Percentiles rank a stretch among this genome's conserved stretches.
These are phyloP conservation scores for Phytopythium chamaehyphon DNA, from an alignment of 352 stramenopile genomes.

Conservation along the genomic window DNA sequence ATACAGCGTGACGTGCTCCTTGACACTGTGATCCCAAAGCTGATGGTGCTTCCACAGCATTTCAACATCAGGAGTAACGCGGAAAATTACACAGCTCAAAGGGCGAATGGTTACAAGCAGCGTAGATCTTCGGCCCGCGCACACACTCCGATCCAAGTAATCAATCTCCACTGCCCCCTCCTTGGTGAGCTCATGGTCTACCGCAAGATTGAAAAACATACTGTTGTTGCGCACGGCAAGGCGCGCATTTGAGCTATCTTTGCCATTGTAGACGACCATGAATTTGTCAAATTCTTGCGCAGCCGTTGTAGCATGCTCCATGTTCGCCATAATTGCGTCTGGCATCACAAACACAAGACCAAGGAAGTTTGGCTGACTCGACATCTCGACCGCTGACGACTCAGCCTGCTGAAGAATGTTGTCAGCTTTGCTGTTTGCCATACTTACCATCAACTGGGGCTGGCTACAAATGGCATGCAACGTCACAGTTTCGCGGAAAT, in stretches of 20 bases:
- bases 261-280: constrained; percentile 74
- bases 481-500: constrained; percentile 83
- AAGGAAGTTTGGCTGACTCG: constrained; percentile 69
- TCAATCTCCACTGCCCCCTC: constrained; percentile 45
- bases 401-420: constrained; percentile 21
- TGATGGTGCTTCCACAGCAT: constrained; percentile 75
- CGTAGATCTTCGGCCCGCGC: constrained; percentile 57
- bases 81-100: constrained; percentile 49
- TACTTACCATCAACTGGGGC: constrained; percentile 70
- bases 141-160: constrained; percentile 64
- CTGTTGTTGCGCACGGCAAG: constrained; percentile 80
- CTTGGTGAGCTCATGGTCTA: constrained; percentile 41
- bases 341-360: constrained; percentile 79
- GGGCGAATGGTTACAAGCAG: constrained; percentile 70
- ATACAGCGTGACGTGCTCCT: constrained; percentile 86
- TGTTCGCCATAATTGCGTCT: constrained; percentile 50
- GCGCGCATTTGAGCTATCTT: constrained; percentile 53
- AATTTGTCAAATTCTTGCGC: constrained; percentile 54
- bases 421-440: constrained; percentile 45
- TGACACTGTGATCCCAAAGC: constrained; percentile 85
- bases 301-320: constrained; percentile 21
- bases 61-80: constrained; percentile 61
- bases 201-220: constrained; percentile 77
- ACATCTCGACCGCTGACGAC: constrained; percentile 18
- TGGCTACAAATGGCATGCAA: constrained; percentile 74